Evolutionary conservation across 2,329 filamentous ascomycete genomes (phyloP).

Genomic region (Scytalidium lignicola): DNA sequence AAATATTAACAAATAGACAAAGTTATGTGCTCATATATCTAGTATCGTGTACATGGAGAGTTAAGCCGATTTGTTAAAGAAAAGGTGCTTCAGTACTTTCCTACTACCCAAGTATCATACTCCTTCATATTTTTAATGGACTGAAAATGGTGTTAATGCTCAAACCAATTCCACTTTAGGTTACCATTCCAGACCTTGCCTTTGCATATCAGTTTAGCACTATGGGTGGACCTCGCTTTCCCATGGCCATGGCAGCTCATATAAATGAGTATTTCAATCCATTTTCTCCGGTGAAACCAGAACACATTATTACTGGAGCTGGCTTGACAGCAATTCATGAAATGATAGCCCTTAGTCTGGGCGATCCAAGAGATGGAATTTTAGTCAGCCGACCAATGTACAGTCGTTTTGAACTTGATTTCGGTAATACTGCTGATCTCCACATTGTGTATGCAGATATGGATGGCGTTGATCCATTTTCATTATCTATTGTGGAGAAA

Average conservation of each 20-base stretch:
- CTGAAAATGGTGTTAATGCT: neutral
- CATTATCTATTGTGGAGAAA: constrained; percentile 22
- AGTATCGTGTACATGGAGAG: constrained; percentile 33
- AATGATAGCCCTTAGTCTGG: constrained; percentile 36
- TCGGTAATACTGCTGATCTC: constrained; percentile 36
- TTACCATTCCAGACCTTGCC: constrained; percentile 27
- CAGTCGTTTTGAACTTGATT: constrained; percentile 42
- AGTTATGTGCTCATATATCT: neutral
- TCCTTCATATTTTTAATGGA: too few species aligned
- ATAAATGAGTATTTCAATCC: constrained; percentile 37
- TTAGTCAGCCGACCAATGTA: constrained; percentile 42
- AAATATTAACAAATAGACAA: neutral
- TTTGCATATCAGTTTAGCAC: constrained; percentile 37
- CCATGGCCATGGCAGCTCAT: constrained; percentile 33
- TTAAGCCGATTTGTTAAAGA: constrained; percentile 33
- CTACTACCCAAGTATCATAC: neutral
- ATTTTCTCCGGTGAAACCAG: constrained; percentile 25
- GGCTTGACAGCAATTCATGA: constrained; percentile 37
- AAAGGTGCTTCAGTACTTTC: constrained; percentile 20
- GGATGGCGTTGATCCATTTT: constrained; percentile 32
- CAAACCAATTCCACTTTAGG: constrained; percentile 11
- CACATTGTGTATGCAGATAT: constrained; percentile 33
- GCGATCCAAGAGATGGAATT: constrained; percentile 39
- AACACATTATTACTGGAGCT: constrained; percentile 35
- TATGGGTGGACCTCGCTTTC: constrained; percentile 32